Evolutionary conservation across 2,329 filamentous ascomycete species (phyloP).

Genomic region (Alternaria brassicae): DNA sequence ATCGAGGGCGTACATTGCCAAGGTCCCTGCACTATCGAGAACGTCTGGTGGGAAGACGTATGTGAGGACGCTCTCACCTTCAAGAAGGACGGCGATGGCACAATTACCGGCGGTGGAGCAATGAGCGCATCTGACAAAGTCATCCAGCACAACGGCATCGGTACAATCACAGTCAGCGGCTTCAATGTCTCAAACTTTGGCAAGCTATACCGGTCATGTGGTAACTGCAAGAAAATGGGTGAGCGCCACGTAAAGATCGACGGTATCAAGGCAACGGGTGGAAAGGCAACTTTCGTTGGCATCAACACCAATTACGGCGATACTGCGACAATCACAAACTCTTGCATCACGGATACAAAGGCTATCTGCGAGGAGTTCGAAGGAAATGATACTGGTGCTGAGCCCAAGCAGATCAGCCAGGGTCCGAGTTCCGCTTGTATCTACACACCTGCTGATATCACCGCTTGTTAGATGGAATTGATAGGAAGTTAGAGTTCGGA

Average conservation of each 20-base stretch:
- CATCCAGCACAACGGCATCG: slow-evolving; percentile 53
- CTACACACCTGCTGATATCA: slow-evolving; percentile 31
- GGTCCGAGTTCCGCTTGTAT: slow-evolving; percentile 26
- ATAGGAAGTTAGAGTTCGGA: background rate
- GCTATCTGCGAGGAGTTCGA: slow-evolving; percentile 47
- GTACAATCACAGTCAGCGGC: slow-evolving; percentile 49
- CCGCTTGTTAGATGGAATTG: slow-evolving; percentile 21
- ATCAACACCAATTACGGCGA: slow-evolving; percentile 62
- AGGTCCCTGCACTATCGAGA: slow-evolving; percentile 45
- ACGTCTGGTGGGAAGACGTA: slow-evolving; percentile 51
- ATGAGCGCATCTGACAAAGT: slow-evolving; percentile 52
- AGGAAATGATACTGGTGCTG: slow-evolving; percentile 38
- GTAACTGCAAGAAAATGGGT: slow-evolving; percentile 57
- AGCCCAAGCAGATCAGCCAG: slow-evolving; percentile 38
- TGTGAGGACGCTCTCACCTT: slow-evolving; percentile 52
- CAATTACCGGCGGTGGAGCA: slow-evolving; percentile 53
- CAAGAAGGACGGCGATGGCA: slow-evolving; percentile 48
- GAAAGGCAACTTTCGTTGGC: slow-evolving; percentile 54
- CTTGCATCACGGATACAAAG: slow-evolving; percentile 39
- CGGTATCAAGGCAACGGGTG: slow-evolving; percentile 53
- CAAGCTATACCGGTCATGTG: slow-evolving; percentile 58
- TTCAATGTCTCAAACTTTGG: slow-evolving; percentile 48
- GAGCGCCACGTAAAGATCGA: slow-evolving; percentile 55
- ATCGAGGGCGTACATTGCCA: slow-evolving; percentile 44
- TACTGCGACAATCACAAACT: slow-evolving; percentile 54